Percentiles rank a stretch among this genome's conserved stretches.
Conservation (phyloP, 768 basidiomycete genomes). For the Dentipellis sp. region DNA sequence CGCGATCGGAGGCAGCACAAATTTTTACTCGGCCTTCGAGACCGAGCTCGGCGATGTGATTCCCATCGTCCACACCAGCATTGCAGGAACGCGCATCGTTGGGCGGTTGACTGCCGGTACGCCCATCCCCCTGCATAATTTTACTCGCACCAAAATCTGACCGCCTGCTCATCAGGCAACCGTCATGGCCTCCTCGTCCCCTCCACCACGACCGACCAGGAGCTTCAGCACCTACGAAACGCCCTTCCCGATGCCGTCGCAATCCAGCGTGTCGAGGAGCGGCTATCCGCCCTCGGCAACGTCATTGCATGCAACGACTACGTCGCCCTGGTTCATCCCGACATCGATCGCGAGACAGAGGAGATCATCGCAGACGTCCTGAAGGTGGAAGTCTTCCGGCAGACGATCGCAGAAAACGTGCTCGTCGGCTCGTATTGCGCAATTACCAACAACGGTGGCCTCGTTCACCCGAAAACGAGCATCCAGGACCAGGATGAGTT, state of each 20-base stretch:
- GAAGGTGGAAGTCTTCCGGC: conserved; percentile 98
- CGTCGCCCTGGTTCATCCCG: conserved; percentile 97
- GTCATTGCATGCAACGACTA: conserved; percentile 99
- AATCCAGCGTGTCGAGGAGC: conserved; percentile 94
- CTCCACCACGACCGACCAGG: conserved; percentile 92
- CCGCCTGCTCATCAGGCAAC: conserved; percentile 51
- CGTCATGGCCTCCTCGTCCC: conserved; percentile 96
- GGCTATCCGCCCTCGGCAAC: conserved; percentile 93
- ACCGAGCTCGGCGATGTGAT: conserved; percentile 87
- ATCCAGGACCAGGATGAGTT: conserved; percentile 97
- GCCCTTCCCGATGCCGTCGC: conserved; percentile 88
- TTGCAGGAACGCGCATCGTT: conserved; percentile 89
- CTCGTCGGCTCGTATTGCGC: conserved; percentile 95
- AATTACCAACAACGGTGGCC: conserved; percentile 92
- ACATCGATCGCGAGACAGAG: conserved; percentile 96
- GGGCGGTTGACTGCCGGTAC: conserved; percentile 87
- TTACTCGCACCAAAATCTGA: not conserved
- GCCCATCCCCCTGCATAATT: conserved; percentile 7
- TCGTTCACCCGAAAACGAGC: conserved; percentile 97
- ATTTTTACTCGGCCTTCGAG: conserved; percentile 98
- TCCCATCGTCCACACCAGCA: conserved; percentile 93
- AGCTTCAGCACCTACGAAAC: conserved; percentile 95
- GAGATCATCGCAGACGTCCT: conserved; percentile 99
- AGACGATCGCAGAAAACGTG: conserved; percentile 94
- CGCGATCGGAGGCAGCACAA: conserved; percentile 89